A percentile compares a stretch with the other conserved stretches of the same genome.
Evolutionary conservation across 441 rosid species (phyloP).

Genomic region (Raphanus hybrid): DNA sequence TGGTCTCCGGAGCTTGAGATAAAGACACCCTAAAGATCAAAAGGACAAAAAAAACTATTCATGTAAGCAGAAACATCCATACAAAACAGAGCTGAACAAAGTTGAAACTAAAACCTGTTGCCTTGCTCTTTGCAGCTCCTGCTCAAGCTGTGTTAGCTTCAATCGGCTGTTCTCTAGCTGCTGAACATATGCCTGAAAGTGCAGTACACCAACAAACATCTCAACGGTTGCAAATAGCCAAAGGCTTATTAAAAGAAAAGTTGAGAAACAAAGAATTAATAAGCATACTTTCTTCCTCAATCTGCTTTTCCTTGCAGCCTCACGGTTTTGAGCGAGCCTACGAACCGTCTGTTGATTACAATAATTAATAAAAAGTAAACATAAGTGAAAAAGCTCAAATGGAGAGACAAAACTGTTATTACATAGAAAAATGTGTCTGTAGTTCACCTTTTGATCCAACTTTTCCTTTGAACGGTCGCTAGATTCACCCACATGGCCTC

Average conservation of each 20-base stretch:
- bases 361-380: no score
- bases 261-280: constrained; percentile 28
- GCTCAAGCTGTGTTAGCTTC: constrained; percentile 95
- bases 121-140: constrained; percentile 97
- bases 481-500: no score
- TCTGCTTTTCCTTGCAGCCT: constrained; percentile 99
- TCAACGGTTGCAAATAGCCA: no score
- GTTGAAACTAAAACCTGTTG: constrained; percentile 64
- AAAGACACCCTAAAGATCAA: constrained; percentile 68
- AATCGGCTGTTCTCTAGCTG: constrained; percentile 95
- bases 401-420: no score
- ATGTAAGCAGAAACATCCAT: constrained; percentile 1
- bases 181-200: constrained; percentile 90
- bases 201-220: neutral
- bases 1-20: constrained; percentile 98
- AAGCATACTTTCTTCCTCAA: constrained; percentile 82
- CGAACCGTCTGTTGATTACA: constrained; percentile 77
- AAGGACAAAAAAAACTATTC: neutral
- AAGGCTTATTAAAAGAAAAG: neutral
- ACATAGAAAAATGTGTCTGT: no score
- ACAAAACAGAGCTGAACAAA: constrained; percentile 2
- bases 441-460: no score
- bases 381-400: no score
- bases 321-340: constrained; percentile 99
- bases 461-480: no score